phyloP scores from a whole-genome alignment of 306 rosid species.

The Vigna unguiculata region DNA sequence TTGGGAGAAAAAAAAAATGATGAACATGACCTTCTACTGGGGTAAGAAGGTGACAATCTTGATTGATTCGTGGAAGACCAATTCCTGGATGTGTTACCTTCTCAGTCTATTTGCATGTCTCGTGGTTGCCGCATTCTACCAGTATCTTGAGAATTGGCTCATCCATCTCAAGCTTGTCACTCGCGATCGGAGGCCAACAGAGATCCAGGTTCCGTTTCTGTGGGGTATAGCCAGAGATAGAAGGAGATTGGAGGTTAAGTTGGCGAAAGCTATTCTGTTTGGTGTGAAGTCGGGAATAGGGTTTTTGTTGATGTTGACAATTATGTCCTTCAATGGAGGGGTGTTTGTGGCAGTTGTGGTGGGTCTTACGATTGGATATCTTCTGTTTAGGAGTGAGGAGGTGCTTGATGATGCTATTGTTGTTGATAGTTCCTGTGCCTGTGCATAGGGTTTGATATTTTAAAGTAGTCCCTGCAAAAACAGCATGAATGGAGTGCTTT shows the following conservation, averaged over 20 bases:
- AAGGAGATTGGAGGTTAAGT: slow-evolving; percentile 39
- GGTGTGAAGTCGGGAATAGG: slow-evolving; percentile 82
- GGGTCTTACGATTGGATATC: slow-evolving; percentile 73
- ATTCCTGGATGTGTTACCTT: slow-evolving; percentile 49
- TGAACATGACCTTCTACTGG: slow-evolving; percentile 76
- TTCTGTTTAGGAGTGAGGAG: slow-evolving; percentile 60
- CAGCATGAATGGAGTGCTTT: background rate
- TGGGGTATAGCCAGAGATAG: background rate
- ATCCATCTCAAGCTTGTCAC: slow-evolving; percentile 61
- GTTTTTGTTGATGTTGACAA: slow-evolving; percentile 81
- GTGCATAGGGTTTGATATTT: slow-evolving; percentile 48
- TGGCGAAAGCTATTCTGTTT: slow-evolving; percentile 64
- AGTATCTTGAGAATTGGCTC: slow-evolving; percentile 71
- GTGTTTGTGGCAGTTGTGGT: slow-evolving; percentile 73
- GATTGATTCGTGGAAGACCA: slow-evolving; percentile 49
- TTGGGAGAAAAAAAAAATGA: slow-evolving; percentile 47
- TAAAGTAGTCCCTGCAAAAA: background rate
- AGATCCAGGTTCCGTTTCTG: slow-evolving; percentile 61
- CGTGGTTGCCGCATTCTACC: slow-evolving; percentile 70
- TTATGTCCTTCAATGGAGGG: slow-evolving; percentile 92
- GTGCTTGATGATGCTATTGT: slow-evolving; percentile 45
- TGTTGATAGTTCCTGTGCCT: slow-evolving; percentile 75
- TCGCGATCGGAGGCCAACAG: slow-evolving; percentile 35
- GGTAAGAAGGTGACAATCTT: slow-evolving; percentile 44
- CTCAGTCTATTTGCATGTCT: slow-evolving; percentile 55